Percentiles rank a stretch among this genome's conserved stretches.
Evolutionary conservation across 805 yeast genomes (phyloP).

Genomic region (Aciculoconidium aculeatum): DNA sequence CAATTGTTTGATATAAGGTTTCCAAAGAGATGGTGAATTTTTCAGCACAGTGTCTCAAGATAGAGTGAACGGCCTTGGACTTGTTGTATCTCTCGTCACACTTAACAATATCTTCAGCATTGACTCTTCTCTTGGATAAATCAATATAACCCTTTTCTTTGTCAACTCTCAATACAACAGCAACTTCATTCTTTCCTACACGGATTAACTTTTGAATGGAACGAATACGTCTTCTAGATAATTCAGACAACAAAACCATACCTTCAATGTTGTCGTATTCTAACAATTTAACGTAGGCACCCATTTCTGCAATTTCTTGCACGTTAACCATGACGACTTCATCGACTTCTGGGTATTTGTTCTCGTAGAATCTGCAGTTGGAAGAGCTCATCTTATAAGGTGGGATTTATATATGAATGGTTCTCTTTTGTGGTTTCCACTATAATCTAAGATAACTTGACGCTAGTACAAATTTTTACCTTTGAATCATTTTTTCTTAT

Average conservation of each 20-base stretch:
- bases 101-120: constrained; percentile 94
- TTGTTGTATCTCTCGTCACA: constrained; percentile 97
- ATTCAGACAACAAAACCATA: constrained; percentile 92
- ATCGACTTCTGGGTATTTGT: constrained; percentile 97
- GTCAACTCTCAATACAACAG: constrained; percentile 95
- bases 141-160: constrained; percentile 98
- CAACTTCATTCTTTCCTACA: constrained; percentile 98
- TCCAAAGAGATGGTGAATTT: constrained; percentile 87
- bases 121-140: constrained; percentile 93
- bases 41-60: constrained; percentile 96
- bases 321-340: constrained; percentile 99
- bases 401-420: constrained; percentile 1
- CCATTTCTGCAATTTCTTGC: constrained; percentile 98
- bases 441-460: background rate
- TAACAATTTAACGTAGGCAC: constrained; percentile 91
- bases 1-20: constrained; percentile 77
- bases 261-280: constrained; percentile 99
- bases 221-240: constrained; percentile 97
- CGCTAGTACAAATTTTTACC: too few species aligned
- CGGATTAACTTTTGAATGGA: constrained; percentile 95
- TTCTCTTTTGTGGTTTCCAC: constrained; percentile 1
- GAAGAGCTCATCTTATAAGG: constrained; percentile 62
- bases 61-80: constrained; percentile 97
- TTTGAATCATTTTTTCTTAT: constrained; percentile 1
- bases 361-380: constrained; percentile 94